A percentile compares a stretch with the other conserved stretches of the same genome.
phyloP scores from a whole-genome alignment of 192 early-diverging fungal species.

The Gamsiella multidivaricata region DNA sequence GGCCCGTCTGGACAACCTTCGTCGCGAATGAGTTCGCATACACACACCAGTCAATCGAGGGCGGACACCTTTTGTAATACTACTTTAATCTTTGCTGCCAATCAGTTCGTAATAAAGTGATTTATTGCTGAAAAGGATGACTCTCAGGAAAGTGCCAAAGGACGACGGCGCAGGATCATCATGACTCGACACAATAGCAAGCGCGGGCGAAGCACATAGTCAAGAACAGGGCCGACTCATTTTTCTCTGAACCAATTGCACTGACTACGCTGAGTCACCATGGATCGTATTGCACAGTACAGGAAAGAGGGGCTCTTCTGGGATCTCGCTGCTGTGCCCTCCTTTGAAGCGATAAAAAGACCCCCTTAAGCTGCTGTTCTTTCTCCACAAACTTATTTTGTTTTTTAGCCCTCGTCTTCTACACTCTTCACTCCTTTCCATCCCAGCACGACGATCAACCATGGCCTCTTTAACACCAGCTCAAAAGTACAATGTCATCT shows the following conservation, averaged over 20 bases:
- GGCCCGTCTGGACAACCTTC: slow-evolving; percentile 88
- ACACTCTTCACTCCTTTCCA: not conserved
- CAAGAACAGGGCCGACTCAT: too few species aligned
- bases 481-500: slow-evolving; percentile 86
- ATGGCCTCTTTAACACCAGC: slow-evolving; percentile 62
- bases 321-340: too few species aligned
- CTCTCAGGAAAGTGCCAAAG: not conserved
- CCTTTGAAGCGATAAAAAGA: too few species aligned
- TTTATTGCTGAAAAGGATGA: too few species aligned
- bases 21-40: slow-evolving; percentile 74
- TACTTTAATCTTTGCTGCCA: not conserved
- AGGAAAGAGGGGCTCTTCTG: too few species aligned
- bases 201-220: too few species aligned
- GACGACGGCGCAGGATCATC: too few species aligned
- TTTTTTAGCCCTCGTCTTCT: not conserved
- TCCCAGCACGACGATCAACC: not conserved
- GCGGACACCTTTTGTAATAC: not conserved
- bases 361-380: too few species aligned
- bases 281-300: too few species aligned
- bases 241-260: too few species aligned
- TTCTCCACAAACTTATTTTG: not conserved
- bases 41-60: not conserved
- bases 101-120: slow-evolving; percentile 2
- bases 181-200: too few species aligned
- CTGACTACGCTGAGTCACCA: too few species aligned